Percentiles rank a stretch among this genome's conserved stretches.
Conservation (phyloP, 352 stramenopile genomes). For the Phytophthora megakarya region DNA sequence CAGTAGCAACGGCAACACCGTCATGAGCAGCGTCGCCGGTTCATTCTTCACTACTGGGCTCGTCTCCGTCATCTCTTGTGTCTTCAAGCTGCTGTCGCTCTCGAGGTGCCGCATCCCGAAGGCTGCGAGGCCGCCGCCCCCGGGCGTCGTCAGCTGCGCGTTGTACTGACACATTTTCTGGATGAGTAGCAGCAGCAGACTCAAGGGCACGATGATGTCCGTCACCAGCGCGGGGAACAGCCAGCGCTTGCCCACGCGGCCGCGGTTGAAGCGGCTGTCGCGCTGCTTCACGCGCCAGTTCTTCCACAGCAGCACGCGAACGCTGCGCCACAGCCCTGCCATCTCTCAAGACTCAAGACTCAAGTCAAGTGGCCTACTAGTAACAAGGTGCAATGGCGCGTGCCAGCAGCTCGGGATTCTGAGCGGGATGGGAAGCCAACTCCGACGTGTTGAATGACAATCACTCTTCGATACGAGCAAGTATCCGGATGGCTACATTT, state of each 20-base stretch:
- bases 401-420: constrained; percentile 6
- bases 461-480: not conserved
- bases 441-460: constrained; percentile 7
- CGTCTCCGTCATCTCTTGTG: not conserved
- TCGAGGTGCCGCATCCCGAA: constrained; percentile 13
- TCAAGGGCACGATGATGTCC: constrained; percentile 71
- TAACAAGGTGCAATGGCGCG: constrained; percentile 11
- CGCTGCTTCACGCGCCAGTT: constrained; percentile 86
- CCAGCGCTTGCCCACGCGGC: constrained; percentile 43
- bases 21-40: constrained; percentile 44
- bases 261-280: constrained; percentile 68
- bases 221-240: constrained; percentile 72
- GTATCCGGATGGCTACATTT: constrained; percentile 2
- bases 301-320: constrained; percentile 78
- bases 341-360: constrained; percentile 8
- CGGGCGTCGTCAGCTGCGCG: constrained; percentile 30
- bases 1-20: constrained; percentile 63
- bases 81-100: constrained; percentile 9
- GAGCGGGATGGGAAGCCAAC: constrained; percentile 16
- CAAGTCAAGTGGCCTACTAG: too few species aligned
- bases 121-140: not conserved
- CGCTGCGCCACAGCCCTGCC: constrained; percentile 36
- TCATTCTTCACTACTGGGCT: constrained; percentile 23
- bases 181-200: constrained; percentile 63
- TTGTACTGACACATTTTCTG: constrained; percentile 66